These are phyloP conservation scores for Vitis rotundifolia DNA, from an alignment of 164 flowering plant genomes.

Conservation along the genomic window DNA sequence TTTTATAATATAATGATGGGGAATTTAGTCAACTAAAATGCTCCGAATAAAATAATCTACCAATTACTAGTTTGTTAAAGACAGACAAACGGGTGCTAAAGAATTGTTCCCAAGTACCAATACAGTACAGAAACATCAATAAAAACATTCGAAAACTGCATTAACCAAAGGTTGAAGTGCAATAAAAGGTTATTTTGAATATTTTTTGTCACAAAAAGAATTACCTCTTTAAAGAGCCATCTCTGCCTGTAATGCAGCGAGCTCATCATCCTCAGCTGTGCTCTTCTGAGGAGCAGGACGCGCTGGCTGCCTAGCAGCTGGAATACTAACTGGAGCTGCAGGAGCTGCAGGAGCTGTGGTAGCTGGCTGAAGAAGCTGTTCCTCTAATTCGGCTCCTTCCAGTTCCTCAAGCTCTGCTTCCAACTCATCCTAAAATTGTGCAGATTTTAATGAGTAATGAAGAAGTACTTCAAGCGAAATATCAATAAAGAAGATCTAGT, in stretches of 20 bases:
- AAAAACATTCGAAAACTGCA: too few relatives aligned
- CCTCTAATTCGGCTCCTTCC: constrained; percentile 2
- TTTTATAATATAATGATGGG: too few relatives aligned
- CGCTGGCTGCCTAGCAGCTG: neutral
- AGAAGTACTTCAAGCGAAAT: too few relatives aligned
- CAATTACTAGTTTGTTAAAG: too few relatives aligned
- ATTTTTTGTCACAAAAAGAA: neutral
- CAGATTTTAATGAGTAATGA: neutral
- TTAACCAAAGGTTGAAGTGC: too few relatives aligned
- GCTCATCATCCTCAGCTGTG: constrained; percentile 9
- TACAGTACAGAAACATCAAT: too few relatives aligned
- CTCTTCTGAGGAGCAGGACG: neutral
- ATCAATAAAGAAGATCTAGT: too few relatives aligned
- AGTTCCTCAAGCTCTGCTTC: constrained; percentile 12
- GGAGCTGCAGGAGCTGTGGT: constrained; percentile 1
- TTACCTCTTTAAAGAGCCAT: constrained; percentile 5
- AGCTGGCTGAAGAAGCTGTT: neutral
- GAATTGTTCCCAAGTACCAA: too few relatives aligned
- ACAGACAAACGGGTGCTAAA: too few relatives aligned
- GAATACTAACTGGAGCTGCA: constrained; percentile 3
- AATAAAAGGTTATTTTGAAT: too few relatives aligned
- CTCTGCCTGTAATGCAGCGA: constrained; percentile 8
- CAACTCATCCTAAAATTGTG: constrained; percentile 3
- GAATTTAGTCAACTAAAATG: too few relatives aligned
- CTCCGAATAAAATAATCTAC: too few relatives aligned